These are phyloP conservation scores for Wickerhamiella australiensis DNA, from an alignment of 805 yeast species.

Conservation along the genomic window DNA sequence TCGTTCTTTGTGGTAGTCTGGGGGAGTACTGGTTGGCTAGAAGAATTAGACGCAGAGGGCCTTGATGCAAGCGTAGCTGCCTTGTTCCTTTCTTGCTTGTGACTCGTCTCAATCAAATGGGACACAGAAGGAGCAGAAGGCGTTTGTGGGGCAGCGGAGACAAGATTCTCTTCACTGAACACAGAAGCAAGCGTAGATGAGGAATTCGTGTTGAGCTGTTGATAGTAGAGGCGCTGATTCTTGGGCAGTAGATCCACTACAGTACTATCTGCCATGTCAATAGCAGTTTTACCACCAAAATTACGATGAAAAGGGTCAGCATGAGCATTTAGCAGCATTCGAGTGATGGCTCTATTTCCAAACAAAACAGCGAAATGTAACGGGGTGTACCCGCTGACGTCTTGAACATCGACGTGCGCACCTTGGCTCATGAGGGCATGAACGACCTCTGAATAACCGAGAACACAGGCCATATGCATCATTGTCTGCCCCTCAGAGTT, in stretches of 20 bases:
- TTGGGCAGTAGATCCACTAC: conserved; percentile 22
- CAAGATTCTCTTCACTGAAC: conserved; percentile 2
- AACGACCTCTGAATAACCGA: conserved; percentile 54
- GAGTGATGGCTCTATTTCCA: conserved; percentile 47
- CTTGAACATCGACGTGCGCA: conserved; percentile 49
- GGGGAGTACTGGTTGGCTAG: background rate
- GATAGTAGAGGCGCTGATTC: conserved; percentile 22
- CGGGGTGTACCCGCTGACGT: conserved; percentile 74
- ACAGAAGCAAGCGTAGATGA: conserved; percentile 20
- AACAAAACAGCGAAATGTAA: conserved; percentile 71
- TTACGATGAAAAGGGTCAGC: conserved; percentile 26
- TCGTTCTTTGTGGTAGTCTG: background rate
- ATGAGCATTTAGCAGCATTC: conserved; percentile 20
- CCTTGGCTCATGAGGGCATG: conserved; percentile 51
- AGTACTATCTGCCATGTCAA: conserved; percentile 27
- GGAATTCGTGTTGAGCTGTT: conserved; percentile 20
- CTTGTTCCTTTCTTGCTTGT: background rate
- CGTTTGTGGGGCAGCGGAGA: background rate
- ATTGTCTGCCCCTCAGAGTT: conserved; percentile 78
- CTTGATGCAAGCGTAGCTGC: too few species aligned
- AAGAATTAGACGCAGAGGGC: too few species aligned
- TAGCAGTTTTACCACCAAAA: conserved; percentile 28
- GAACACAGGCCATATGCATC: conserved; percentile 71
- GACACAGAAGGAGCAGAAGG: background rate
- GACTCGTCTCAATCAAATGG: background rate